These are phyloP conservation scores for Colletotrichum tanaceti DNA, from an alignment of 2,329 filamentous ascomycete species.

Conservation along the genomic window DNA sequence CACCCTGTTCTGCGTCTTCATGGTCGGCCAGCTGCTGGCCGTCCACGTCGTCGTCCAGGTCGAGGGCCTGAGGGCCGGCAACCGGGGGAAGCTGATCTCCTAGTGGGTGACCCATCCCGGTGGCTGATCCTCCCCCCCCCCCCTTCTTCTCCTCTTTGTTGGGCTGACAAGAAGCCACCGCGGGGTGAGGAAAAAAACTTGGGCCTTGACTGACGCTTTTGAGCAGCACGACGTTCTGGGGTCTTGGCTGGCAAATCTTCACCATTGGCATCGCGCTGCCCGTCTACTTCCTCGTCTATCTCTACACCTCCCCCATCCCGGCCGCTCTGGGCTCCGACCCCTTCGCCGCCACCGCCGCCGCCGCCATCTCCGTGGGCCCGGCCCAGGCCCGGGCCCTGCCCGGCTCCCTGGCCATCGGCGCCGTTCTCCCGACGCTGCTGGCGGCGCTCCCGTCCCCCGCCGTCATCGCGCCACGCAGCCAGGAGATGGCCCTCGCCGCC, in stretches of 20 bases:
- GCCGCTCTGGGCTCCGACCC: not conserved
- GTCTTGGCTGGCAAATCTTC: conserved; percentile 42
- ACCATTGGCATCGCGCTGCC: conserved; percentile 44
- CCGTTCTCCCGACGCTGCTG: conserved; percentile 41
- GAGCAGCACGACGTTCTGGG: conserved; percentile 43
- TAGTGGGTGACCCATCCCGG: conserved; percentile 38
- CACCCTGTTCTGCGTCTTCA: conserved; percentile 42
- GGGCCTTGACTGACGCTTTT: not conserved
- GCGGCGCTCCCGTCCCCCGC: conserved; percentile 38
- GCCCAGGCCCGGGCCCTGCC: conserved; percentile 25
- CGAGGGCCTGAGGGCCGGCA: conserved; percentile 42
- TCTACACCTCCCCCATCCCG: conserved; percentile 43
- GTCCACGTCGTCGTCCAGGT: conserved; percentile 41
- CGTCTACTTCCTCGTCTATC: conserved; percentile 42
- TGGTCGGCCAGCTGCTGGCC: conserved; percentile 42
- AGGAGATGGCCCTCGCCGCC: conserved; percentile 41
- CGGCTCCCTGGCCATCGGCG: conserved; percentile 40
- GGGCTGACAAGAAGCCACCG: not conserved
- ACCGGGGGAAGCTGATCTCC: conserved; percentile 40
- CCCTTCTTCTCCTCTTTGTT: too few relatives aligned
- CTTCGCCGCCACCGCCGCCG: too few relatives aligned
- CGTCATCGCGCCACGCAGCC: conserved; percentile 35
- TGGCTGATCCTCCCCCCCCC: too few relatives aligned
- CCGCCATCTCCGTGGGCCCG: conserved; percentile 40
- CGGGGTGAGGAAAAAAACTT: not conserved